Conservation (phyloP, 257 asterid species). For the Haberlea rhodopensis region DNA sequence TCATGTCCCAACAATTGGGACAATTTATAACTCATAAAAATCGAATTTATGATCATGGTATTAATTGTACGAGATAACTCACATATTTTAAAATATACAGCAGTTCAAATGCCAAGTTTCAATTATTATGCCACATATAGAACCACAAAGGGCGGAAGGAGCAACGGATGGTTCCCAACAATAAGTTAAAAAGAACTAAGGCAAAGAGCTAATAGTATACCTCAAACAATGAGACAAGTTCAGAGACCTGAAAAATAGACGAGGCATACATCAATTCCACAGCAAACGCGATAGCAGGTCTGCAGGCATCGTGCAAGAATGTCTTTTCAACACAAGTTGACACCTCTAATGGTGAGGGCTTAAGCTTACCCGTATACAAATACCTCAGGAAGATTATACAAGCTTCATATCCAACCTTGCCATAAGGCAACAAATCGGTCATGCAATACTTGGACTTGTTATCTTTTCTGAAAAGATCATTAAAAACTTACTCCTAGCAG, state of each 20-base stretch:
- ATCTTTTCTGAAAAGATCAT: constrained; percentile 40
- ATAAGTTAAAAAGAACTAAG: neutral
- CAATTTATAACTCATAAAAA: too few relatives aligned
- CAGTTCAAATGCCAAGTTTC: neutral
- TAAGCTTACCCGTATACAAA: constrained; percentile 67
- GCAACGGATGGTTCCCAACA: too few relatives aligned
- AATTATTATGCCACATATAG: neutral
- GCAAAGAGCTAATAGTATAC: constrained; percentile 25
- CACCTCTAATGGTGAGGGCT: constrained; percentile 50
- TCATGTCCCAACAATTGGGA: too few relatives aligned
- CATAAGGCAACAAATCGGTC: constrained; percentile 55
- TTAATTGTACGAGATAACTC: too few relatives aligned
- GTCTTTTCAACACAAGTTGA: constrained; percentile 56
- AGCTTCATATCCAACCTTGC: constrained; percentile 64
- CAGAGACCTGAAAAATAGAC: constrained; percentile 50
- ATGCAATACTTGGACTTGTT: constrained; percentile 43
- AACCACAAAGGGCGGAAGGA: too few relatives aligned
- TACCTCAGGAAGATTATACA: constrained; percentile 51
- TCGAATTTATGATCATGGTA: too few relatives aligned
- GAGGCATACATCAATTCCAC: constrained; percentile 74
- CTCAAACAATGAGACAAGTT: constrained; percentile 68
- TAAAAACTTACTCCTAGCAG: constrained; percentile 55
- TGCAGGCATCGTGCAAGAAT: constrained; percentile 60
- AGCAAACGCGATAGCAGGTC: constrained; percentile 57
- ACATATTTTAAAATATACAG: neutral